phyloP scores from a whole-genome alignment of 1,139 yeast genomes.

The Citeromyces siamensis region DNA sequence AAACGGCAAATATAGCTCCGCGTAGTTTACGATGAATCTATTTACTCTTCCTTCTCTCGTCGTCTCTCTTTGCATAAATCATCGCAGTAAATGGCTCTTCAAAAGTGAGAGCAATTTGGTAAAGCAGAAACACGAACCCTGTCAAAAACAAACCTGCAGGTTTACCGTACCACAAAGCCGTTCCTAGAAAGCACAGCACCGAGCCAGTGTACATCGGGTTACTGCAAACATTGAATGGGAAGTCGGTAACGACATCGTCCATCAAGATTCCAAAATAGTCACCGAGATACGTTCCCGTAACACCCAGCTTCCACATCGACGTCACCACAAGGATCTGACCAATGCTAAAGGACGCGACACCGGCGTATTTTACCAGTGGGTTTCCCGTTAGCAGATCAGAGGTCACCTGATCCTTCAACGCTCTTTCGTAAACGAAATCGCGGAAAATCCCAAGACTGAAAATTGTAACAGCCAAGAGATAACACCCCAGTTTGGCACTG shows the following conservation, averaged over 20 bases:
- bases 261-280: constrained; percentile 95
- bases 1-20: too few relatives aligned
- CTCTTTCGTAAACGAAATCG: constrained; percentile 64
- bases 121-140: constrained; percentile 66
- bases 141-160: constrained; percentile 79
- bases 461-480: constrained; percentile 67
- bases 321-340: constrained; percentile 75
- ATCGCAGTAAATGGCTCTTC: constrained; percentile 96
- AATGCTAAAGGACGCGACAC: constrained; percentile 33
- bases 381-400: constrained; percentile 25
- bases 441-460: constrained; percentile 76
- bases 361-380: constrained; percentile 28
- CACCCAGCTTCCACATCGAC: constrained; percentile 91
- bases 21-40: not conserved
- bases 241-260: constrained; percentile 82
- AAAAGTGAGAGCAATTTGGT: constrained; percentile 67
- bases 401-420: constrained; percentile 44
- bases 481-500: constrained; percentile 67
- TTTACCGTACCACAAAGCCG: constrained; percentile 79
- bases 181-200: constrained; percentile 77
- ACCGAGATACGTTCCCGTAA: constrained; percentile 93
- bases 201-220: constrained; percentile 98
- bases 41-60: constrained; percentile 18
- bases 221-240: constrained; percentile 83
- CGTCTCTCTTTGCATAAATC: constrained; percentile 62